These are phyloP conservation scores for Epichloe amarillans DNA, from an alignment of 2,329 filamentous ascomycete species.

Conservation along the genomic window DNA sequence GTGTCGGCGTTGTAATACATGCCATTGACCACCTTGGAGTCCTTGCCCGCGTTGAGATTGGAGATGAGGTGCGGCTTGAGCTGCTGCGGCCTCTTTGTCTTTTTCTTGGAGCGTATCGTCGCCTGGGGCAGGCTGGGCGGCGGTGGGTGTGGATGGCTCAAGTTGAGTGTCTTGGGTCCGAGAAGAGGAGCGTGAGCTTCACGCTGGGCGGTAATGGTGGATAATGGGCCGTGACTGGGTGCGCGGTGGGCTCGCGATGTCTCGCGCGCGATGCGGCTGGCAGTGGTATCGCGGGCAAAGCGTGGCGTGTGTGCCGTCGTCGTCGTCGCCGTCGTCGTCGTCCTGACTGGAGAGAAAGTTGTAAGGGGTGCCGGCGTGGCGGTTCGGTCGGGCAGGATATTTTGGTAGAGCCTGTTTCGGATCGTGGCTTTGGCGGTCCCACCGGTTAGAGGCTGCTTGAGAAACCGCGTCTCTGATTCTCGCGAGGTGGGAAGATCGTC, in stretches of 20 bases:
- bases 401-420: conserved; percentile 44
- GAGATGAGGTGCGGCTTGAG: conserved; percentile 80
- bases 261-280: conserved; percentile 52
- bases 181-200: conserved; percentile 39
- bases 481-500: conserved; percentile 88
- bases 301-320: conserved; percentile 33
- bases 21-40: conserved; percentile 69
- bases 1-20: conserved; percentile 90
- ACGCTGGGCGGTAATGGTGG: conserved; percentile 41
- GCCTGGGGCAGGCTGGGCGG: conserved; percentile 26
- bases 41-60: conserved; percentile 60
- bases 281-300: conserved; percentile 52
- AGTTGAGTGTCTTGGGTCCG: conserved; percentile 31
- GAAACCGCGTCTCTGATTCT: conserved; percentile 65
- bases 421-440: conserved; percentile 52
- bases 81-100: conserved; percentile 45
- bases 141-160: conserved; percentile 21
- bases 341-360: conserved; percentile 42
- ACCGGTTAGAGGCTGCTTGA: conserved; percentile 59
- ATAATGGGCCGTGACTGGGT: conserved; percentile 38
- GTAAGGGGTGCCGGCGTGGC: conserved; percentile 39
- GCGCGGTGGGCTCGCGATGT: conserved; percentile 46
- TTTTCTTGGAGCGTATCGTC: conserved; percentile 40
- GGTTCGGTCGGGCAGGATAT: conserved; percentile 39
- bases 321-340: conserved; percentile 18